Base-by-base conservation (phyloP, 805 yeast genomes). In the Yarrowia bubula region DNA sequence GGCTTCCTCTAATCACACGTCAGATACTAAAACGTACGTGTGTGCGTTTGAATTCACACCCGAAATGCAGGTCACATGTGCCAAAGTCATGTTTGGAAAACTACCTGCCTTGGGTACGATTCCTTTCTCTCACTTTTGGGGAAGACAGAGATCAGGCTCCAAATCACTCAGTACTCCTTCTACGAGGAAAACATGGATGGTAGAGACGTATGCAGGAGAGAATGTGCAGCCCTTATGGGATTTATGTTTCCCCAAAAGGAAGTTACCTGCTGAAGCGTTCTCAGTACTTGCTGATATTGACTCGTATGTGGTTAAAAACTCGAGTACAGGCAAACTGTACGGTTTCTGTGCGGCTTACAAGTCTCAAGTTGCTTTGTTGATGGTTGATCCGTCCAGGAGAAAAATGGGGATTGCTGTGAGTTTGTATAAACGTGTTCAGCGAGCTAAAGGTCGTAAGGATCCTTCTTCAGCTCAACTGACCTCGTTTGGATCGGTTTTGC, bases 21-120 rank as follows among this genome's bases (percentile, higher is more conserved):
- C 58, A 10, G 79, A 79, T 47, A 80, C 84, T 35, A 80, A 84
- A 55, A 80, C 85, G 1, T 85, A 85, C 70, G 73, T 85, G 53
- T 85, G 88, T 70, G 81, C 86, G 62, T 85, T 82, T 70, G 89
- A 85, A 72, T 85, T 84, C 71, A 84, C 88, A 0, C 73, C 76
- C 17, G 80, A 79, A 68, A 86, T 82, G 1, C 73, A 85, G 48
- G 76, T 79, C 35, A 79, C 83, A 64, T 69, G 83, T 35, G 84
- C 81, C 3, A 78, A 79, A 7, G 81, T 84, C 2, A 71, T 85
- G 57, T 82, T 85, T 81, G 89, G 89, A 2, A 80, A 79, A 53
- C 69, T 77, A n/a, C 74, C 74, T 14, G 79, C 88, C 0, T 78
- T 76, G 42, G 88, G 88, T 1, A 75, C 80, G 47, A 80, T 85